phyloP scores from a whole-genome alignment of 2,329 filamentous ascomycete genomes.

The Aschersonia sp. region DNA sequence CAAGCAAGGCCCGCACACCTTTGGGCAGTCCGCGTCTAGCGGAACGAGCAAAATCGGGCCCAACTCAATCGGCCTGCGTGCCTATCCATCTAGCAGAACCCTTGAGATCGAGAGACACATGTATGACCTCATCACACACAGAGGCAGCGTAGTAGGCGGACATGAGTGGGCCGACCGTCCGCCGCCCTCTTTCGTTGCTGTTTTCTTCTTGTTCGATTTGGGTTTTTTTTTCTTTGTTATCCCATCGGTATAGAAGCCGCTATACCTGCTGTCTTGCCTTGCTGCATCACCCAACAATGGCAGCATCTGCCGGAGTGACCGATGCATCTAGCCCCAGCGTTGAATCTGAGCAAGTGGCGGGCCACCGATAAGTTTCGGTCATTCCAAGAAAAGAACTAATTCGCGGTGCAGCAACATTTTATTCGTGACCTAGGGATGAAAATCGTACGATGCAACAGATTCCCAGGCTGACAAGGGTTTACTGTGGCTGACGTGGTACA shows the following conservation, averaged over 20 bases:
- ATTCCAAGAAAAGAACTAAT: not conserved
- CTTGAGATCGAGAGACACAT: not conserved
- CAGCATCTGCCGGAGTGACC: not conserved
- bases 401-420: not conserved
- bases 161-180: not conserved
- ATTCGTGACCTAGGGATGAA: not conserved
- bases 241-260: not conserved
- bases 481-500: not conserved
- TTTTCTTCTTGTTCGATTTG: not conserved
- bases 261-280: too few species aligned
- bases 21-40: not conserved
- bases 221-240: not conserved
- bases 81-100: not conserved
- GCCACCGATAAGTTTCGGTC: not conserved
- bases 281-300: too few species aligned
- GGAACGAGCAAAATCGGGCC: not conserved
- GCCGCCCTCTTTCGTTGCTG: not conserved
- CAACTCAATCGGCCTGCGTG: too few species aligned
- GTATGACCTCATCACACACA: not conserved
- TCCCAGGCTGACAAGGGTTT: not conserved
- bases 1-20: not conserved
- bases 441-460: not conserved
- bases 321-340: not conserved
- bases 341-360: not conserved
- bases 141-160: not conserved